phyloP scores from a whole-genome alignment of 2,329 filamentous ascomycete species.

The Phaeosphaeriaceae sp. region DNA sequence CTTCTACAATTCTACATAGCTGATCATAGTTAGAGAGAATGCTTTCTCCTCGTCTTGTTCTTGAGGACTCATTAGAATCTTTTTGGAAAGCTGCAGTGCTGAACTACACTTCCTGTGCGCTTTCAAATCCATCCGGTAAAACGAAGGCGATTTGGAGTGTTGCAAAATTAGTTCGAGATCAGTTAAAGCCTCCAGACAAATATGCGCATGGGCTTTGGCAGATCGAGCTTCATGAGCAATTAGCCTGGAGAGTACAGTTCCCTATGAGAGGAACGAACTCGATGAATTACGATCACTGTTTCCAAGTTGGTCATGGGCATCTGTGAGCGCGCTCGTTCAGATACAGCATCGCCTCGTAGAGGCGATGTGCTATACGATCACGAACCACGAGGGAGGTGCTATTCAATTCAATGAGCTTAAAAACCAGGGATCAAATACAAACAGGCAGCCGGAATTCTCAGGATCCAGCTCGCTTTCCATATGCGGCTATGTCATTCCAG shows the following conservation, averaged over 20 bases:
- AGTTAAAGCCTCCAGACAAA: not conserved
- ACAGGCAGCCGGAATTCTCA: conserved; percentile 1
- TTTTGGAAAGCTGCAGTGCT: not conserved
- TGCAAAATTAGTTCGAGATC: not conserved
- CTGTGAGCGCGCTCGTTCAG: not conserved
- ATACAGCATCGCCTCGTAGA: not conserved
- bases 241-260: not conserved
- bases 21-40: not conserved
- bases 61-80: not conserved
- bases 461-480: not conserved
- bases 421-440: not conserved
- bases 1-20: no score
- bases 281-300: not conserved
- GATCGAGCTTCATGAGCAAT: not conserved
- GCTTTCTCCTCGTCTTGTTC: not conserved
- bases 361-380: not conserved
- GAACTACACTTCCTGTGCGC: not conserved
- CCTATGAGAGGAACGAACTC: not conserved
- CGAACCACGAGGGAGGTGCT: not conserved
- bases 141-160: not conserved
- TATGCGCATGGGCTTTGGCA: not conserved
- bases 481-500: not conserved
- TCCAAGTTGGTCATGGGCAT: conserved; percentile 1
- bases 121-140: not conserved
- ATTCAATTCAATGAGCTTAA: not conserved